Conservation (phyloP, 495 filamentous ascomycete genomes). For the Penicillium maclennaniae region DNA sequence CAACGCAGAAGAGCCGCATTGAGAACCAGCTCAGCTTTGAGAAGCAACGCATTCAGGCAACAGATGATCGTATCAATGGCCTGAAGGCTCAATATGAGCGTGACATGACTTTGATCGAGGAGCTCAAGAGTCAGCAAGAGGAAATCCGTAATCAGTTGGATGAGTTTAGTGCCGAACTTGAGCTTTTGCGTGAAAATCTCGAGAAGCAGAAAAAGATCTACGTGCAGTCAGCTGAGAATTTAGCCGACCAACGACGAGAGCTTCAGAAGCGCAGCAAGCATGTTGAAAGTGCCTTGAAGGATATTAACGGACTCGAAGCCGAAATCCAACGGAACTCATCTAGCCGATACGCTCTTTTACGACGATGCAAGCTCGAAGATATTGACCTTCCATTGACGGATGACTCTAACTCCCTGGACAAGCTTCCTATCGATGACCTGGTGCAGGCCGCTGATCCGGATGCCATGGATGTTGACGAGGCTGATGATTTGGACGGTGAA, state of each 20-base stretch:
- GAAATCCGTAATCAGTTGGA: constrained; percentile 69
- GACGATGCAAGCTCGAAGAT: constrained; percentile 89
- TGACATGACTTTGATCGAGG: constrained; percentile 60
- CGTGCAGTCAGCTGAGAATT: constrained; percentile 65
- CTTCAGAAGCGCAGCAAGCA: constrained; percentile 78
- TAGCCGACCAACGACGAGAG: constrained; percentile 76
- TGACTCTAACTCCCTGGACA: constrained; percentile 70
- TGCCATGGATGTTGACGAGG: constrained; percentile 85
- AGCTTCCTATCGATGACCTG: constrained; percentile 82
- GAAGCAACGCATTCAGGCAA: constrained; percentile 61
- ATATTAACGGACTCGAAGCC: constrained; percentile 71
- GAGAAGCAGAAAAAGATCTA: constrained; percentile 63
- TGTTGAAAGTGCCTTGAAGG: constrained; percentile 74
- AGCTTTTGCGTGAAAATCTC: constrained; percentile 66
- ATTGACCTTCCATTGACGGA: constrained; percentile 77
- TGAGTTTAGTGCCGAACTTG: constrained; percentile 69
- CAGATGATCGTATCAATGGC: constrained; percentile 62
- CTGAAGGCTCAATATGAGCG: constrained; percentile 63
- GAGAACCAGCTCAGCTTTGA: constrained; percentile 78
- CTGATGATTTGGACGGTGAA: constrained; percentile 35
- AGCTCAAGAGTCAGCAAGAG: constrained; percentile 70
- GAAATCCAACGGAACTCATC: constrained; percentile 80
- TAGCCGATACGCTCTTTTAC: constrained; percentile 74
- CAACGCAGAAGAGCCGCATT: constrained; percentile 74
- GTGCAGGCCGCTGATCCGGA: constrained; percentile 64